Percentiles rank a stretch among this genome's conserved stretches.
These are phyloP conservation scores for Xylariomycetidae sp. DNA, from an alignment of 2,329 filamentous ascomycete genomes.

Conservation along the genomic window DNA sequence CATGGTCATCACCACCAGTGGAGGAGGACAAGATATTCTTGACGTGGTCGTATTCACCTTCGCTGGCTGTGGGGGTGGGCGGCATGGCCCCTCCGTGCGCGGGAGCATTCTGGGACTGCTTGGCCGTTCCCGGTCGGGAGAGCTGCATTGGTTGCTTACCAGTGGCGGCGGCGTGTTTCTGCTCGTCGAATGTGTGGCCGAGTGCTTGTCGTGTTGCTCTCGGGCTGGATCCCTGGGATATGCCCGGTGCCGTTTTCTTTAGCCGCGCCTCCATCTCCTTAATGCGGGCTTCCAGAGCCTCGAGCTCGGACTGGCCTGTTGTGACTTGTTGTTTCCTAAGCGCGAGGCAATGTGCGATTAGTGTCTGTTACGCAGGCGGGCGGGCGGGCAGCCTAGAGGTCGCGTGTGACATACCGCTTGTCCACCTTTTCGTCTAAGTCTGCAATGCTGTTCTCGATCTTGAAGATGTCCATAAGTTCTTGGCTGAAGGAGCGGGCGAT, in stretches of 20 bases:
- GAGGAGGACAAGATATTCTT: constrained; percentile 20
- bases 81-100: constrained; percentile 55
- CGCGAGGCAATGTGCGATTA: constrained; percentile 7
- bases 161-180: constrained; percentile 15
- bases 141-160: constrained; percentile 24
- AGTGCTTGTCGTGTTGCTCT: constrained; percentile 25
- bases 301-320: constrained; percentile 72
- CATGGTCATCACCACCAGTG: constrained; percentile 18
- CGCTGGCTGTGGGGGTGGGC: constrained; percentile 56
- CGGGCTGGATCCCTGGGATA: constrained; percentile 11
- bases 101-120: constrained; percentile 43
- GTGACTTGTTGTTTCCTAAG: constrained; percentile 74
- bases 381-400: background rate
- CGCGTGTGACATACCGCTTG: constrained; percentile 62
- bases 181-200: constrained; percentile 21
- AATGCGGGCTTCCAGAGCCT: constrained; percentile 78
- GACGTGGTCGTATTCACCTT: constrained; percentile 53
- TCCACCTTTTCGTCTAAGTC: constrained; percentile 71
- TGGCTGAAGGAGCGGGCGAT: constrained; percentile 83
- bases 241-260: constrained; percentile 25
- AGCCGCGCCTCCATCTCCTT: constrained; percentile 81
- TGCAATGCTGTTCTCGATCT: constrained; percentile 73
- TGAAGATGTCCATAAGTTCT: constrained; percentile 84
- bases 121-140: constrained; percentile 50
- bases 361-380: constrained; percentile 1